A percentile compares a stretch with the other conserved stretches of the same genome.
Evolutionary conservation across 495 filamentous ascomycete genomes (phyloP).

Genomic region (Chaetomidium leptoderma): DNA sequence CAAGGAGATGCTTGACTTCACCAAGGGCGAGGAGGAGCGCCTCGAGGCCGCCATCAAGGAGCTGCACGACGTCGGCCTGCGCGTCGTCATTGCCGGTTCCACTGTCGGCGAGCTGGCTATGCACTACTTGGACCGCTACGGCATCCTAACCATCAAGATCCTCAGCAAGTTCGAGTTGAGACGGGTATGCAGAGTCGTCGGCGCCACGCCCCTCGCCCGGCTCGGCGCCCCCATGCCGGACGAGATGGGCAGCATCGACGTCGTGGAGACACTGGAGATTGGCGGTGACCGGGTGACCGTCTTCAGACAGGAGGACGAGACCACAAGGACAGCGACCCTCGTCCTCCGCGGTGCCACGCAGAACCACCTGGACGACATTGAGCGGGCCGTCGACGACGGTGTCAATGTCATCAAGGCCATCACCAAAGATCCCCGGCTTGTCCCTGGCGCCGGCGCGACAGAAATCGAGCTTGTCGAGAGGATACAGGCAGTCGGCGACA

Average conservation of each 20-base stretch:
- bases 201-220: slow-evolving; percentile 89
- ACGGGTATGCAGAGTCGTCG: slow-evolving; percentile 90
- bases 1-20: slow-evolving; percentile 98
- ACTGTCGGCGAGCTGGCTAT: slow-evolving; percentile 92
- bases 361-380: slow-evolving; percentile 95
- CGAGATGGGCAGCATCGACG: slow-evolving; percentile 92
- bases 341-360: slow-evolving; percentile 95
- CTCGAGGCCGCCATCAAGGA: slow-evolving; percentile 91
- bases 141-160: slow-evolving; percentile 94
- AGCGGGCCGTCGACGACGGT: slow-evolving; percentile 95
- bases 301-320: slow-evolving; percentile 93
- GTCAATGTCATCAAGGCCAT: slow-evolving; percentile 99
- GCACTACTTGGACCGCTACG: slow-evolving; percentile 96
- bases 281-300: slow-evolving; percentile 98
- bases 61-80: slow-evolving; percentile 84
- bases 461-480: slow-evolving; percentile 94
- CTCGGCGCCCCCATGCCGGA: slow-evolving; percentile 98
- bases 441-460: slow-evolving; percentile 92
- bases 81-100: slow-evolving; percentile 85
- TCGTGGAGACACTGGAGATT: slow-evolving; percentile 97
- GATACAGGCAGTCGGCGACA: slow-evolving; percentile 81
- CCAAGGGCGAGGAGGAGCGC: slow-evolving; percentile 90
- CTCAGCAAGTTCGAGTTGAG: slow-evolving; percentile 97
- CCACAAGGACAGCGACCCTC: slow-evolving; percentile 87
- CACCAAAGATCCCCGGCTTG: slow-evolving; percentile 83